Evolutionary conservation across 805 yeast genomes (phyloP).

Genomic region (Barnettozyma vustinii): DNA sequence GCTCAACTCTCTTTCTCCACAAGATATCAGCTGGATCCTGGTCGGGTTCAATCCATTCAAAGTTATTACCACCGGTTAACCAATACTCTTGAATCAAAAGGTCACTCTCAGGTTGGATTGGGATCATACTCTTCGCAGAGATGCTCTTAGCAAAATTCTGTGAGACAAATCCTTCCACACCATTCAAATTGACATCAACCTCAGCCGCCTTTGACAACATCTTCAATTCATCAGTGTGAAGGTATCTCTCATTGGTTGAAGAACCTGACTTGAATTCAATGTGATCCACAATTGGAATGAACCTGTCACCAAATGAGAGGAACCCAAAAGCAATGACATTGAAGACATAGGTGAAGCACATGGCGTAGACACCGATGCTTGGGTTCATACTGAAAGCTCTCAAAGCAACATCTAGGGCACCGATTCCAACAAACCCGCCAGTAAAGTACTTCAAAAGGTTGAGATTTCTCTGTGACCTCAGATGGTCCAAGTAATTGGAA

Average conservation of each 20-base stretch:
- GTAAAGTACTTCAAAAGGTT: slow-evolving; percentile 30
- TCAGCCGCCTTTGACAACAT: slow-evolving; percentile 63
- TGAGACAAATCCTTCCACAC: slow-evolving; percentile 17
- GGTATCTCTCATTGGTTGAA: slow-evolving; percentile 55
- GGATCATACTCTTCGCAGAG: slow-evolving; percentile 7
- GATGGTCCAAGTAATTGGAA: slow-evolving; percentile 38
- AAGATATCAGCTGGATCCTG: slow-evolving; percentile 74
- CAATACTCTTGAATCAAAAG: slow-evolving; percentile 73
- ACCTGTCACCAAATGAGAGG: slow-evolving; percentile 43
- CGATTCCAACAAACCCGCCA: slow-evolving; percentile 32
- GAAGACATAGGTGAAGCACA: slow-evolving; percentile 43
- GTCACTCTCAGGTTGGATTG: slow-evolving; percentile 54
- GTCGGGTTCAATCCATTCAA: slow-evolving; percentile 87
- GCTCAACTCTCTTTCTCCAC: slow-evolving; percentile 15
- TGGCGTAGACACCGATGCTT: slow-evolving; percentile 33
- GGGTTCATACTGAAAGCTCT: slow-evolving; percentile 21
- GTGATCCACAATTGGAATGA: slow-evolving; percentile 47
- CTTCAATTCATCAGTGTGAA: slow-evolving; percentile 61
- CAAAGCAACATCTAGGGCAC: slow-evolving; percentile 43
- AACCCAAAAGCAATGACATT: slow-evolving; percentile 44
- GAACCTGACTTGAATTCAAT: slow-evolving; percentile 64
- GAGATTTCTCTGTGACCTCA: slow-evolving; percentile 30
- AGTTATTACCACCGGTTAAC: slow-evolving; percentile 82
- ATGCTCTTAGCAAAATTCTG: slow-evolving; percentile 12
- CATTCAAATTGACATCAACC: slow-evolving; percentile 38